Evolutionary conservation across 345 rosid species (phyloP).

Genomic region (Linum trigynum): DNA sequence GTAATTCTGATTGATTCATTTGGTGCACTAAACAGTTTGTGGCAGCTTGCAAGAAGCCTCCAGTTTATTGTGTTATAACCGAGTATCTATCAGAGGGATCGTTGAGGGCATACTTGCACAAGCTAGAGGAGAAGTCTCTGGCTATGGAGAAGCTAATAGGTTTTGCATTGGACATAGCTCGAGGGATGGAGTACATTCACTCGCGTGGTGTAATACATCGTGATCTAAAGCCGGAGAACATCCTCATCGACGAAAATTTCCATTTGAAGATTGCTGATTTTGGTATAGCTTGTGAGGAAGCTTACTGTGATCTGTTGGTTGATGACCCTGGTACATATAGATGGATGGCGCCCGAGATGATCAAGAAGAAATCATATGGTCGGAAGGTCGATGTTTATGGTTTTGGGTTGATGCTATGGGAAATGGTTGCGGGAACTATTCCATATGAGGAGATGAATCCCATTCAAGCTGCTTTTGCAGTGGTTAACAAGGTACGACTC

Average conservation of each 20-base stretch:
- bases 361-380: slow-evolving; percentile 73
- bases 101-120: slow-evolving; percentile 84
- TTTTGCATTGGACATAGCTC: slow-evolving; percentile 72
- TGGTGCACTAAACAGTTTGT: slow-evolving; percentile 36
- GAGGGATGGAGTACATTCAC: slow-evolving; percentile 89
- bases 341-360: slow-evolving; percentile 99
- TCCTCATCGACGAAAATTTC: slow-evolving; percentile 65
- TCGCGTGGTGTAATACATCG: slow-evolving; percentile 83
- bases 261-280: slow-evolving; percentile 85
- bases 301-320: slow-evolving; percentile 61
- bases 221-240: slow-evolving; percentile 95
- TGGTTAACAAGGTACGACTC: slow-evolving; percentile 69
- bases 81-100: slow-evolving; percentile 71
- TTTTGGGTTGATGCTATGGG: slow-evolving; percentile 95
- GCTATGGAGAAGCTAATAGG: slow-evolving; percentile 52
- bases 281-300: slow-evolving; percentile 95
- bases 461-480: slow-evolving; percentile 99
- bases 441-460: slow-evolving; percentile 98
- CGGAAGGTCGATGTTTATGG: slow-evolving; percentile 87
- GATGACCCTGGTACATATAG: slow-evolving; percentile 98
- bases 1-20: background rate
- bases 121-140: slow-evolving; percentile 69
- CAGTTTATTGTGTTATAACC: slow-evolving; percentile 58
- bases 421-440: slow-evolving; percentile 82
- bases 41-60: slow-evolving; percentile 66